These are phyloP conservation scores for Leccinum subgranulosum DNA, from an alignment of 768 basidiomycete species.

Conservation along the genomic window DNA sequence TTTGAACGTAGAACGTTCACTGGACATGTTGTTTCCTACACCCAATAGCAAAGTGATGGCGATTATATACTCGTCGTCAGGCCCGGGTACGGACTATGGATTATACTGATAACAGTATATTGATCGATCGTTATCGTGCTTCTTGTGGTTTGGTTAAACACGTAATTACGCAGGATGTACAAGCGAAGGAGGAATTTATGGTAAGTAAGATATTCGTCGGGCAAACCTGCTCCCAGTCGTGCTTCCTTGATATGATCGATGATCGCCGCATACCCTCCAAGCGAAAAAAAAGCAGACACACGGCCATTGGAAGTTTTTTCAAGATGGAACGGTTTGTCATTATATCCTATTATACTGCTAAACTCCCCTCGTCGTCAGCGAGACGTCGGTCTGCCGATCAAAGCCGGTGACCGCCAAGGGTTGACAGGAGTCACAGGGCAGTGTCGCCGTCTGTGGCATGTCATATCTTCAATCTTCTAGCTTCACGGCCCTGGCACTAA, in stretches of 20 bases:
- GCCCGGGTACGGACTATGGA: not conserved
- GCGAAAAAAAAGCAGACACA: not conserved
- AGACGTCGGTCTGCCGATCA: conserved; percentile 49
- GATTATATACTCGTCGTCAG: not conserved
- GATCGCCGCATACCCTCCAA: too few species aligned
- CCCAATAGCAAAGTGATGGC: not conserved
- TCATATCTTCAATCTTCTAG: conserved; percentile 20
- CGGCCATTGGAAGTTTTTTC: conserved; percentile 39
- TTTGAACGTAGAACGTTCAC: conserved; percentile 13
- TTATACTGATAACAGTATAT: not conserved
- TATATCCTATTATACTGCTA: conserved; percentile 27
- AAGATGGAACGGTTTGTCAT: conserved; percentile 47
- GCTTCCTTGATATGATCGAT: not conserved
- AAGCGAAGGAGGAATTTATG: not conserved
- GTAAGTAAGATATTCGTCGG: not conserved
- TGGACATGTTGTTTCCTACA: not conserved
- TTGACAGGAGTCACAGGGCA: conserved; percentile 38
- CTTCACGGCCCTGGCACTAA: conserved; percentile 29
- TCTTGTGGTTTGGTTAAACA: not conserved
- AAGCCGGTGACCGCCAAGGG: conserved; percentile 24
- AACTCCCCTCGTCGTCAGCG: conserved; percentile 46
- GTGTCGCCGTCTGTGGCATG: conserved; percentile 49
- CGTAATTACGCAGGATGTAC: not conserved
- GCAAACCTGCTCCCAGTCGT: not conserved
- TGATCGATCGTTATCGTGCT: conserved; percentile 7